A percentile compares a stretch with the other conserved stretches of the same genome.
Evolutionary conservation across 225 moss, liverwort and hornwort genomes (phyloP).

Genomic region (Polytrichum formosum): DNA sequence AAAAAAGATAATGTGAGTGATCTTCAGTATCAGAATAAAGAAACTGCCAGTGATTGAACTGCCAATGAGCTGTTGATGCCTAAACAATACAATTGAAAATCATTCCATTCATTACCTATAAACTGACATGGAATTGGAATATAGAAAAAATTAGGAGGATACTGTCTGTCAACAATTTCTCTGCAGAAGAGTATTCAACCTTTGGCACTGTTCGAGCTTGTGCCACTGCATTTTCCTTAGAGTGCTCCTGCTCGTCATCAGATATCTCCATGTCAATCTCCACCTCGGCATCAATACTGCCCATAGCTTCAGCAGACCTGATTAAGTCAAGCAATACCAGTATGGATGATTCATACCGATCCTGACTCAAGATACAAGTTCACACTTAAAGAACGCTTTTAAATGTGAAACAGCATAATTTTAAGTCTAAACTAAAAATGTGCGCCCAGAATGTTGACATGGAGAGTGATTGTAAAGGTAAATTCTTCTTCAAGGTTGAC

Average conservation of each 20-base stretch:
- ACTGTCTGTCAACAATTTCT: conserved; percentile 25
- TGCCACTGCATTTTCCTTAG: conserved; percentile 17
- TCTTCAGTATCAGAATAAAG: neutral
- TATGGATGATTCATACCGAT: too few species aligned
- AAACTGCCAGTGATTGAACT: neutral
- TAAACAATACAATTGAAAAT: too few species aligned
- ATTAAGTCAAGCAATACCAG: neutral
- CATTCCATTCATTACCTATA: too few species aligned
- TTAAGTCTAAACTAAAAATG: too few species aligned
- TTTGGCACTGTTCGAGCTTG: conserved; percentile 28
- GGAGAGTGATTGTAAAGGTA: too few species aligned
- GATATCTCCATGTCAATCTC: conserved; percentile 67
- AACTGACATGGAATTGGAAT: neutral
- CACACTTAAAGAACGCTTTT: too few species aligned
- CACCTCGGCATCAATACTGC: conserved; percentile 45
- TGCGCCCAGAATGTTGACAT: too few species aligned
- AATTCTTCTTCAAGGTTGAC: too few species aligned
- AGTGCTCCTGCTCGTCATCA: conserved; percentile 27
- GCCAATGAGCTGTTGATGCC: neutral
- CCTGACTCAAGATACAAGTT: too few species aligned
- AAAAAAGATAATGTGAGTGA: neutral
- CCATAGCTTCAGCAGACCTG: conserved; percentile 29
- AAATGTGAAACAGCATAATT: too few species aligned
- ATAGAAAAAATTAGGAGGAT: conserved; percentile 31
- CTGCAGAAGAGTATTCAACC: conserved; percentile 24